These are phyloP conservation scores for Pyricularia sp. DNA, from an alignment of 2,329 filamentous ascomycete species.

Conservation along the genomic window DNA sequence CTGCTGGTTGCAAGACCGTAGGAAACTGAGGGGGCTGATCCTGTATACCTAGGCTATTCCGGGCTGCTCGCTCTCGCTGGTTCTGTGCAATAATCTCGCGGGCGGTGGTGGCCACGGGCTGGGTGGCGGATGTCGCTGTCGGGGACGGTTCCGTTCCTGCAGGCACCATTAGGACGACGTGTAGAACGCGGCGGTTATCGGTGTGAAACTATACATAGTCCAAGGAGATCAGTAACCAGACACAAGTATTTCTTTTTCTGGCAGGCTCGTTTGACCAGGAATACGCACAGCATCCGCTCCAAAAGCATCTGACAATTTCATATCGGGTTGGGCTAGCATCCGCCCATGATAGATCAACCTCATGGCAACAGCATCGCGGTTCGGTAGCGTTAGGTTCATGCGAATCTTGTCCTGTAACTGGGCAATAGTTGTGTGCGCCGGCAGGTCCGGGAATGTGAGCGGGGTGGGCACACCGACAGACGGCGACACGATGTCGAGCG, in stretches of 20 bases:
- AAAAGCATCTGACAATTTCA: slow-evolving; percentile 48
- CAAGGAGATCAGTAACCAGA: background rate
- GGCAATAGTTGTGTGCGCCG: slow-evolving; percentile 5
- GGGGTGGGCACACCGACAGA: slow-evolving; percentile 34
- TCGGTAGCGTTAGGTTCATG: slow-evolving; percentile 21
- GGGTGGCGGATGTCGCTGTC: slow-evolving; percentile 25
- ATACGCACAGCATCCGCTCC: slow-evolving; percentile 41
- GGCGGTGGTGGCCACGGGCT: slow-evolving; percentile 18
- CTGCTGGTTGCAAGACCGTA: background rate
- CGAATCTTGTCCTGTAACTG: slow-evolving; percentile 7
- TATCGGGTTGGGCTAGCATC: slow-evolving; percentile 41
- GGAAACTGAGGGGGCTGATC: slow-evolving; percentile 15
- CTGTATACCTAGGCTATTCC: slow-evolving; percentile 30
- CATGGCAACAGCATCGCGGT: slow-evolving; percentile 44
- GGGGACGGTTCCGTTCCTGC: slow-evolving; percentile 35
- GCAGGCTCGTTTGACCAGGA: background rate
- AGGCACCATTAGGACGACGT: background rate
- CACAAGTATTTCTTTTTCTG: background rate
- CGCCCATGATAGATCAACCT: slow-evolving; percentile 53
- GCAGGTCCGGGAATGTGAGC: slow-evolving; percentile 3
- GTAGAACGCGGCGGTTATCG: background rate
- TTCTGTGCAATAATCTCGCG: slow-evolving; percentile 32
- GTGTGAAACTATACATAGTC: background rate
- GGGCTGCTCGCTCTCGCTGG: slow-evolving; percentile 29
- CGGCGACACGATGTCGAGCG: slow-evolving; percentile 50